Conservation (phyloP, 768 basidiomycete species). For the Rhizopogon vinicolor region DNA sequence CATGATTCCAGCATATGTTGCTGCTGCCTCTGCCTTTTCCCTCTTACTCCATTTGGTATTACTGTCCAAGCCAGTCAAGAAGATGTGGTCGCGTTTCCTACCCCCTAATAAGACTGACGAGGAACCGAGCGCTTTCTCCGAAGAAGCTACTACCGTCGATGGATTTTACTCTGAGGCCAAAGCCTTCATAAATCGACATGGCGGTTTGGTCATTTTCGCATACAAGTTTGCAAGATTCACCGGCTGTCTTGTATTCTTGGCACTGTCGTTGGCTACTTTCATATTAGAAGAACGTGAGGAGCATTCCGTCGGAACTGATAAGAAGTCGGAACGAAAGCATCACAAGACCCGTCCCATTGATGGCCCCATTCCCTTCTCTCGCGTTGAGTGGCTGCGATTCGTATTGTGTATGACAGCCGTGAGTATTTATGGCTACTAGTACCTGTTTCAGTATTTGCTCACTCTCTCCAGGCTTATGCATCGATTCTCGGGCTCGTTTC, state of each 20-base stretch:
- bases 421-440: background rate
- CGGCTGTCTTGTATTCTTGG: constrained; percentile 17
- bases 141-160: background rate
- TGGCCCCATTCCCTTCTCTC: background rate
- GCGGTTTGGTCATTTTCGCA: constrained; percentile 17
- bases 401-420: constrained; percentile 10
- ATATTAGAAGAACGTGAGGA: constrained; percentile 2
- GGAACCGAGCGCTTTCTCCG: background rate
- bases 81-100: background rate
- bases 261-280: constrained; percentile 10
- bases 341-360: background rate
- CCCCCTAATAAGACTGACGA: background rate
- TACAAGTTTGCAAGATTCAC: constrained; percentile 17
- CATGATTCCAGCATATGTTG: constrained; percentile 9
- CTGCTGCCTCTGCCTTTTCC: constrained; percentile 5
- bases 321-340: background rate
- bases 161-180: constrained; percentile 28
- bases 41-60: constrained; percentile 3
- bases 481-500: constrained; percentile 36
- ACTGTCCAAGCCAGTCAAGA: constrained; percentile 4
- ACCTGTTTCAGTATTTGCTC: background rate
- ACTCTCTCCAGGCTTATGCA: constrained; percentile 32
- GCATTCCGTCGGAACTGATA: background rate
- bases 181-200: constrained; percentile 11
- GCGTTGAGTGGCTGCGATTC: constrained; percentile 5